Evolutionary conservation across 768 basidiomycete species (phyloP), one percentile per base, ranked within the genome.

Genomic region (Tylopilus sp.): DNA sequence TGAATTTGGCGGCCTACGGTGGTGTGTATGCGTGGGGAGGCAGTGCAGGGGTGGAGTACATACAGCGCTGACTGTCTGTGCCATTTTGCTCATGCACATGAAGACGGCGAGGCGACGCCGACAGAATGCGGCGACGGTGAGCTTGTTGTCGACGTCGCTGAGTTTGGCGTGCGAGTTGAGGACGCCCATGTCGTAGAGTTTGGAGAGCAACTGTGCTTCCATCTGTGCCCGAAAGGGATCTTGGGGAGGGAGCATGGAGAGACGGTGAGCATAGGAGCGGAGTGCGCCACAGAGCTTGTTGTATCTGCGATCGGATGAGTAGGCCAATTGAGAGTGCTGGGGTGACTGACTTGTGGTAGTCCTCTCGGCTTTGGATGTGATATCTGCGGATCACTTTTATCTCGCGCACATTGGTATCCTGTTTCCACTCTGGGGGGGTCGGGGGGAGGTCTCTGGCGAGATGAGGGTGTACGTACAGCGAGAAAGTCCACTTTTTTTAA

Each of bases 401-500:
- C 76, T 98, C 97, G 38, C 95, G 83, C 15, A 86, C 72, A 66
- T 85, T 86, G 13, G 87, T 85, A 82, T 98, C 95, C 73, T 93
- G 87, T 72, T 93, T 98, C 95, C 95, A 98, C 91, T 95, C 69
- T 15, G 33, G 2, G 31, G 48, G 28, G 48, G 45, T 48, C 47
- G 47, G 48, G 15, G 40, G 44, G 33, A 25, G n/a, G 17, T 43
- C 41, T 42, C 51, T 25, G 23, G 23, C 40, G 35, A 38, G 31
- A 13, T 44, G 21, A 13, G 22, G 10, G 8, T 13, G 15, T 15
- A 74, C 82, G 51, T 65, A 92, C 94, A 65, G 88, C 91, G 53
- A 98, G 79, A 69, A 99, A 97, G 72, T 98, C 97, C 61, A 98
- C 95, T 73, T 97, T 94, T 69, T 91, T 94, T 68, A 95, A 81